Percentiles rank a stretch among this genome's conserved stretches.
These are phyloP conservation scores for Lyophyllum atratum DNA, from an alignment of 768 basidiomycete species.

Conservation along the genomic window DNA sequence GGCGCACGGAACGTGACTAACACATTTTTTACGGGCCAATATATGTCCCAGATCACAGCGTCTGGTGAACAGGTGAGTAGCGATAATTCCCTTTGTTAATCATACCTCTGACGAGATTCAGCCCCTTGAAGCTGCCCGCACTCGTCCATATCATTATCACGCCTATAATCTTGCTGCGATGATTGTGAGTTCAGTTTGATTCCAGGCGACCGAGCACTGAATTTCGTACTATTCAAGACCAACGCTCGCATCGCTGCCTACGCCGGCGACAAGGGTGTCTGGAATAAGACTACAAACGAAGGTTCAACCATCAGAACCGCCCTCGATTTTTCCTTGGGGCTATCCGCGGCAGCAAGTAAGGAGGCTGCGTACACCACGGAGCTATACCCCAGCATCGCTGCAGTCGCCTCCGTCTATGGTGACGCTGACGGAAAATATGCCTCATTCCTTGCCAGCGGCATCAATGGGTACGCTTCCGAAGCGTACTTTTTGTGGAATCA, in stretches of 20 bases:
- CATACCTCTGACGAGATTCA: constrained; percentile 19
- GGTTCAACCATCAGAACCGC: constrained; percentile 62
- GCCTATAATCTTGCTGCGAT: constrained; percentile 70
- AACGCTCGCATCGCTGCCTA: constrained; percentile 57
- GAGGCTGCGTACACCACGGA: constrained; percentile 46
- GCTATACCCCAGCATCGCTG: constrained; percentile 58
- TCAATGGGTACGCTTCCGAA: constrained; percentile 41
- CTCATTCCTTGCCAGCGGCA: constrained; percentile 40
- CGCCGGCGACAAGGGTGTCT: constrained; percentile 44
- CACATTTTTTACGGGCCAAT: constrained; percentile 53
- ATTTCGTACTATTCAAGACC: constrained; percentile 38
- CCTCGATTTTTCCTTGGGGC: constrained; percentile 56
- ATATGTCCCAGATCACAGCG: constrained; percentile 51
- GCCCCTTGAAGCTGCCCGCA: constrained; percentile 63
- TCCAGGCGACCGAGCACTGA: neutral
- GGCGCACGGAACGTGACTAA: constrained; percentile 50
- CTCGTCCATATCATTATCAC: constrained; percentile 67
- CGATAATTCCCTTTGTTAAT: neutral
- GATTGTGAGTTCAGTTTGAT: constrained; percentile 45
- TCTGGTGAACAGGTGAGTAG: constrained; percentile 56
- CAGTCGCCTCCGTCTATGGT: constrained; percentile 59
- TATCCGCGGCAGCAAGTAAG: constrained; percentile 29
- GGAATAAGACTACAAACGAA: constrained; percentile 49
- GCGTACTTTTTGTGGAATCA: constrained; percentile 59
- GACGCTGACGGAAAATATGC: constrained; percentile 61